Conservation (phyloP, 2,329 filamentous ascomycete species). For the Talaromyces sp. region DNA sequence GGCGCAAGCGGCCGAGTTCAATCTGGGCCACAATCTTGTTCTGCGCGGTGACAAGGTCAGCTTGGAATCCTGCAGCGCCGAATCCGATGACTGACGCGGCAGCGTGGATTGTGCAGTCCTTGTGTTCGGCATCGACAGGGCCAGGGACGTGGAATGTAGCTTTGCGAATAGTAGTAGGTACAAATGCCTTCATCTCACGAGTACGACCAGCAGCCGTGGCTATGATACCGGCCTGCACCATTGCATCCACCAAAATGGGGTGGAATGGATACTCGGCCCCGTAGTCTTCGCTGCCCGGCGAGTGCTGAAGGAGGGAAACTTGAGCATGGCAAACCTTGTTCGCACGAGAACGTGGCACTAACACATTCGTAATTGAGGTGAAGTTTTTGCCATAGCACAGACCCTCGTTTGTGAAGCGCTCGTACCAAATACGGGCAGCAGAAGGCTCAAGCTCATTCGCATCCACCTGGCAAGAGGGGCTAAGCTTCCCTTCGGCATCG, state of each 20-base stretch:
- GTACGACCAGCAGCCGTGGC: background rate
- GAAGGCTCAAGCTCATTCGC: too few relatives aligned
- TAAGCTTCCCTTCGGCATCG: too few relatives aligned
- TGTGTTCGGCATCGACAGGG: too few relatives aligned
- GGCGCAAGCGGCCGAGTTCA: too few relatives aligned
- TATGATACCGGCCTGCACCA: background rate
- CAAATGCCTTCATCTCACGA: background rate
- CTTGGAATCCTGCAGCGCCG: background rate
- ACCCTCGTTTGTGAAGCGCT: background rate
- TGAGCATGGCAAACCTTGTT: background rate
- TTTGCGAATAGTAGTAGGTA: background rate
- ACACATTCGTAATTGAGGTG: background rate
- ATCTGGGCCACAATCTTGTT: too few relatives aligned
- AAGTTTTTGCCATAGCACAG: background rate
- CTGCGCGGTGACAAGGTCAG: too few relatives aligned
- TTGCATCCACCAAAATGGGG: background rate
- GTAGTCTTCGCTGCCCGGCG: background rate
- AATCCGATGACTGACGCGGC: background rate
- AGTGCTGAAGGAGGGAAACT: background rate
- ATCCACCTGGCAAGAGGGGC: too few relatives aligned
- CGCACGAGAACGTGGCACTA: background rate
- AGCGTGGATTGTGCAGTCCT: too few relatives aligned
- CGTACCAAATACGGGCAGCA: background rate
- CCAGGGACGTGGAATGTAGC: background rate
- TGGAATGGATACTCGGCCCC: too few relatives aligned